These are phyloP conservation scores for Pyrrhoderma lamaoense DNA, from an alignment of 1,284 basidiomycete species.

Conservation along the genomic window DNA sequence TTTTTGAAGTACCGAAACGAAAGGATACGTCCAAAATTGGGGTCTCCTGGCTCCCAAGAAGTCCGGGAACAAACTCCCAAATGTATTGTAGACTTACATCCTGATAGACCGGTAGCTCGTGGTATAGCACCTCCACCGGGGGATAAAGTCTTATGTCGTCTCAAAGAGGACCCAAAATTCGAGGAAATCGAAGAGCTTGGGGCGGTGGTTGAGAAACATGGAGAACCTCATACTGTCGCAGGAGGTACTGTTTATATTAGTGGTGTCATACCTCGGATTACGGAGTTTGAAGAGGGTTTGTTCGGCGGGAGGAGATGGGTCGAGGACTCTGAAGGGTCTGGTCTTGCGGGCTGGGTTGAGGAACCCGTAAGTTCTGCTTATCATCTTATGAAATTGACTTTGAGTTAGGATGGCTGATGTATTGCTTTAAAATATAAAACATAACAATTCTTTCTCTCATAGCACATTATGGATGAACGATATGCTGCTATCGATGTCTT, in stretches of 20 bases:
- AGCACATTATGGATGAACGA: slow-evolving; percentile 78
- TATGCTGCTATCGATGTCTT: slow-evolving; percentile 70
- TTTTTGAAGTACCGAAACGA: slow-evolving; percentile 42
- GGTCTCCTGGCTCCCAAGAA: slow-evolving; percentile 1
- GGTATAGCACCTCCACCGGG: slow-evolving; percentile 62
- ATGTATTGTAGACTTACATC: slow-evolving; percentile 66
- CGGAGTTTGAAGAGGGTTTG: slow-evolving; percentile 60
- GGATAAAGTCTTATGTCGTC: slow-evolving; percentile 48
- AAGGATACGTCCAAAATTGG: neutral
- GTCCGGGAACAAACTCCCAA: slow-evolving; percentile 12
- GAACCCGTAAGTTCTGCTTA: slow-evolving; percentile 44
- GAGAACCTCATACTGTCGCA: slow-evolving; percentile 55
- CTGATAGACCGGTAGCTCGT: slow-evolving; percentile 62
- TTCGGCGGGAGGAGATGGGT: slow-evolving; percentile 63
- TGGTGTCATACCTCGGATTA: slow-evolving; percentile 70
- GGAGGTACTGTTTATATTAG: slow-evolving; percentile 62
- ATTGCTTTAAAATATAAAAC: no score
- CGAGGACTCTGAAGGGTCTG: slow-evolving; percentile 16
- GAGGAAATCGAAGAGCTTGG: slow-evolving; percentile 50
- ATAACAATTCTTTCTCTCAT: no score
- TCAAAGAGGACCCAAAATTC: slow-evolving; percentile 67
- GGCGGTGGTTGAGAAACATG: slow-evolving; percentile 49
- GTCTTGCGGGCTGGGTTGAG: slow-evolving; percentile 39
- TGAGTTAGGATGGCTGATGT: slow-evolving; percentile 1
- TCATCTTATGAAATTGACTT: neutral